phyloP scores from a whole-genome alignment of 2,329 filamentous ascomycete genomes.

The Fusarium sp. region DNA sequence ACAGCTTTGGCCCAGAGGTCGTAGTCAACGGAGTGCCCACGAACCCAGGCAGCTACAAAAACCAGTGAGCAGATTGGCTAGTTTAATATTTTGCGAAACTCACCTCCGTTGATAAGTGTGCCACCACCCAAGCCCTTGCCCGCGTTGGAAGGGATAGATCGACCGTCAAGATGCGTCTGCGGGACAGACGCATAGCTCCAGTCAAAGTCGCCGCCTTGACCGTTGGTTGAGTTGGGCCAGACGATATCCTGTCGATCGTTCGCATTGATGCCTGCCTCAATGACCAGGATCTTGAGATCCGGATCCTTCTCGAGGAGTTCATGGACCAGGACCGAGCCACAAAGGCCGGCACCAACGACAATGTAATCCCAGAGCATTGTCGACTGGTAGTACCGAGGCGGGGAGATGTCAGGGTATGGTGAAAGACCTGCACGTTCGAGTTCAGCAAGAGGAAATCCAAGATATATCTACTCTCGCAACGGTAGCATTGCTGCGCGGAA shows the following conservation, averaged over 20 bases:
- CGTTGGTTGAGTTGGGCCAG: slow-evolving; percentile 43
- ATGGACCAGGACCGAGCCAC: slow-evolving; percentile 51
- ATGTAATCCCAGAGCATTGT: slow-evolving; percentile 49
- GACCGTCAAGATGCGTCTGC: slow-evolving; percentile 42
- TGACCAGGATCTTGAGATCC: slow-evolving; percentile 49
- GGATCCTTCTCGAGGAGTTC: slow-evolving; percentile 44
- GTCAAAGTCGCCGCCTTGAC: slow-evolving; percentile 46
- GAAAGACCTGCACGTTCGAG: not conserved
- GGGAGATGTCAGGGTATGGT: not conserved
- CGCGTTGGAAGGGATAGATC: slow-evolving; percentile 39
- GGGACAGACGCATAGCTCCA: slow-evolving; percentile 50
- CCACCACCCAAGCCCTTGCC: slow-evolving; percentile 55
- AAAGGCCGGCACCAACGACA: slow-evolving; percentile 53
- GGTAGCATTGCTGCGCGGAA: not conserved
- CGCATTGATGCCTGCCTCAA: slow-evolving; percentile 52
- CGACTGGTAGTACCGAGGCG: not conserved
- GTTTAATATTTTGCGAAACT: not conserved
- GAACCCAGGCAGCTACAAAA: not conserved
- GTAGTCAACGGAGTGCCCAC: not conserved
- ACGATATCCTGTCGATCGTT: slow-evolving; percentile 43
- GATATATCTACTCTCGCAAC: not conserved
- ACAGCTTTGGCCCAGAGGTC: not conserved
- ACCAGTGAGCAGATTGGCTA: not conserved
- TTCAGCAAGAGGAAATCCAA: not conserved
- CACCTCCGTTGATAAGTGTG: slow-evolving; percentile 28